phyloP scores from a whole-genome alignment of 2,329 filamentous ascomycete genomes.

The Karstenula rhodostoma region DNA sequence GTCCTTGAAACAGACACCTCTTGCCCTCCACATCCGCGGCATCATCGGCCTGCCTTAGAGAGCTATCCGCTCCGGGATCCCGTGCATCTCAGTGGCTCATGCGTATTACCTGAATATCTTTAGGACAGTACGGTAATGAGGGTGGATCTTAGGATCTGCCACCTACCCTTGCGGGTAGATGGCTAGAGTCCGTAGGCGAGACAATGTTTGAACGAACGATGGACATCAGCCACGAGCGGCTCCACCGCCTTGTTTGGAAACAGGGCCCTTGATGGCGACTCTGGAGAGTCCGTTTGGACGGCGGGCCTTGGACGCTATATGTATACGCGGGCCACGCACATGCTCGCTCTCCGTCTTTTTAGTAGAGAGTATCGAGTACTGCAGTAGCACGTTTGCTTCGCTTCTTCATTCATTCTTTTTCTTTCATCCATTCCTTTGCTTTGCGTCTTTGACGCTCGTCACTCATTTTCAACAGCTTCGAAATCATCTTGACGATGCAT shows the following conservation, averaged over 20 bases:
- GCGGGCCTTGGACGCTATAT: constrained; percentile 32
- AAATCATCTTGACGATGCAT: constrained; percentile 44
- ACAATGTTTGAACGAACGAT: constrained; percentile 7
- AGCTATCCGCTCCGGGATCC: constrained; percentile 8
- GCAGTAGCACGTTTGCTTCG: constrained; percentile 20
- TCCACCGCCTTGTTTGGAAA: constrained; percentile 21
- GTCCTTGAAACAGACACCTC: constrained; percentile 38
- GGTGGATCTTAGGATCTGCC: constrained; percentile 23
- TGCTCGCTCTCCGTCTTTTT: constrained; percentile 10
- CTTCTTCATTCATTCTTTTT: constrained; percentile 29
- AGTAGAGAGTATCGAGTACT: constrained; percentile 18
- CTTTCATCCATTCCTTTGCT: constrained; percentile 9
- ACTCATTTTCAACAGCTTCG: constrained; percentile 36
- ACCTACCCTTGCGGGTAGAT: constrained; percentile 20
- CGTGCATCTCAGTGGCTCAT: constrained; percentile 21
- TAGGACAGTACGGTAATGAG: constrained; percentile 28
- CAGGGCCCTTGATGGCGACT: constrained; percentile 2
- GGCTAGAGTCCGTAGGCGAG: constrained; percentile 16
- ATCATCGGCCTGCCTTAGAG: constrained; percentile 11
- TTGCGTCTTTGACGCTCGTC: constrained; percentile 45
- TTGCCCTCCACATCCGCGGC: constrained; percentile 23
- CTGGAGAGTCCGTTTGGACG: constrained; percentile 11
- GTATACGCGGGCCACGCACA: constrained; percentile 22
- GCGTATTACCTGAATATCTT: constrained; percentile 13
- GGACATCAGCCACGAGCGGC: constrained; percentile 19